Percentiles rank a stretch among this genome's conserved stretches.
Conservation (phyloP, 2,329 filamentous ascomycete species). For the Colletotrichum noveboracense region DNA sequence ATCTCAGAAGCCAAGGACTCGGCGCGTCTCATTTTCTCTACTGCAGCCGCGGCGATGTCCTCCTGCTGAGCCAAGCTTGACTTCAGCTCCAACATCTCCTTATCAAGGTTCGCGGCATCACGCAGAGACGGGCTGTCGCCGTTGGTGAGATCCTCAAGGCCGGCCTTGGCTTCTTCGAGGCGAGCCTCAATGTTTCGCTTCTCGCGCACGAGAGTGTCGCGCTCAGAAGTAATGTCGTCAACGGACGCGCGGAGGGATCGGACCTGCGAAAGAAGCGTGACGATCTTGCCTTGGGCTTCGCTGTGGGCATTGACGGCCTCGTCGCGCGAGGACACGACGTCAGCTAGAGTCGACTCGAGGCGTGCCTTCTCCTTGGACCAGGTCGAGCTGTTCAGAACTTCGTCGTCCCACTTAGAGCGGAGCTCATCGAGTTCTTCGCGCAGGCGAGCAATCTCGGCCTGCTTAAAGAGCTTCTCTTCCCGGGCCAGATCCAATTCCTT, state of each 20-base stretch:
- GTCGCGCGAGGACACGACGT: slow-evolving; percentile 89
- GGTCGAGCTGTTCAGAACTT: slow-evolving; percentile 95
- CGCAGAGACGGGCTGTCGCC: slow-evolving; percentile 88
- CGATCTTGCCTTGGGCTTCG: slow-evolving; percentile 92
- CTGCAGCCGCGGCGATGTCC: slow-evolving; percentile 87
- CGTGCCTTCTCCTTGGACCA: slow-evolving; percentile 98
- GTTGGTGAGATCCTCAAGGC: slow-evolving; percentile 85
- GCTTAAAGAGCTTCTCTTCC: slow-evolving; percentile 85
- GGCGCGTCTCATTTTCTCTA: slow-evolving; percentile 96
- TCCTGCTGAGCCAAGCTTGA: slow-evolving; percentile 89
- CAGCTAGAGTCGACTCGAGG: slow-evolving; percentile 86
- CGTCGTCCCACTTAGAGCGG: slow-evolving; percentile 96
- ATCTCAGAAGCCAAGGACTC: slow-evolving; percentile 87
- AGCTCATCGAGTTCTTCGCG: slow-evolving; percentile 97
- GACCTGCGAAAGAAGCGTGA: slow-evolving; percentile 88
- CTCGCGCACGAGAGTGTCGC: slow-evolving; percentile 84
- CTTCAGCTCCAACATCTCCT: slow-evolving; percentile 88
- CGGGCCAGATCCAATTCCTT: slow-evolving; percentile 94
- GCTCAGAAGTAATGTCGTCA: slow-evolving; percentile 85
- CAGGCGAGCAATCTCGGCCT: slow-evolving; percentile 84
- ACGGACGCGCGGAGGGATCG: slow-evolving; percentile 81
- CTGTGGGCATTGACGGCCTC: slow-evolving; percentile 94
- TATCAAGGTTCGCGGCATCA: slow-evolving; percentile 87
- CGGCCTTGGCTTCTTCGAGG: slow-evolving; percentile 84
- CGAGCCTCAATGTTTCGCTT: slow-evolving; percentile 88